Conservation (phyloP, 495 filamentous ascomycete species). For the Xylaria nigripes region DNA sequence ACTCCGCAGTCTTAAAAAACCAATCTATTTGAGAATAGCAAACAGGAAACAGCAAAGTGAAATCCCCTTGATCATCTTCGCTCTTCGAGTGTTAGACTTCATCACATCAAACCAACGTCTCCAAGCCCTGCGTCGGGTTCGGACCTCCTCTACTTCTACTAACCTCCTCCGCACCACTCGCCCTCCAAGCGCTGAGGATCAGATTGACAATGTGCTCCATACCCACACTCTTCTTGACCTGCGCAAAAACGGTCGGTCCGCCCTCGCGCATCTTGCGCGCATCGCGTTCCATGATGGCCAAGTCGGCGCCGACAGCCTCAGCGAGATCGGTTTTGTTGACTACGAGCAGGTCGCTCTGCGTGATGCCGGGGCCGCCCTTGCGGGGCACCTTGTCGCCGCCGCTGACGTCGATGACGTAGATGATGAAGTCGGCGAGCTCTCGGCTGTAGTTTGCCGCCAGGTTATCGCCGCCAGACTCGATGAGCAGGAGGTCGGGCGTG, state of each 20-base stretch:
- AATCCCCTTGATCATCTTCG: not conserved
- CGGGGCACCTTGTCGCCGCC: slow-evolving; percentile 96
- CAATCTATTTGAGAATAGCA: too few species aligned
- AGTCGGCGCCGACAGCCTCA: slow-evolving; percentile 81
- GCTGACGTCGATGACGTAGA: slow-evolving; percentile 95
- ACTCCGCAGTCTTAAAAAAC: too few species aligned
- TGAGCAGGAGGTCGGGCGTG: slow-evolving; percentile 71
- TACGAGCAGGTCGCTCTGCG: slow-evolving; percentile 82
- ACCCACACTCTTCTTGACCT: slow-evolving; percentile 85
- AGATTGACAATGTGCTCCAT: slow-evolving; percentile 79
- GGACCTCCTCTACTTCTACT: slow-evolving; percentile 45
- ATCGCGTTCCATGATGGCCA: slow-evolving; percentile 92
- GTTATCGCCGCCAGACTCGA: slow-evolving; percentile 93
- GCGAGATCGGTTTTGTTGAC: slow-evolving; percentile 97
- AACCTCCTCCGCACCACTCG: slow-evolving; percentile 64
- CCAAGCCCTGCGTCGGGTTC: slow-evolving; percentile 40
- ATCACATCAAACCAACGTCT: slow-evolving; percentile 21
- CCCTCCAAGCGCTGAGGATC: slow-evolving; percentile 88
- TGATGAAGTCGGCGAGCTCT: slow-evolving; percentile 92
- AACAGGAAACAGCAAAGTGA: too few species aligned
- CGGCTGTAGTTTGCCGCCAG: slow-evolving; percentile 91
- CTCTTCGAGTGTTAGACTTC: not conserved
- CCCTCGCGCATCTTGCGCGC: slow-evolving; percentile 91
- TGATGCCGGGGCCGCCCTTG: slow-evolving; percentile 95
- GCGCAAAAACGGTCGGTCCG: slow-evolving; percentile 92